Percentiles rank a stretch among this genome's conserved stretches.
Evolutionary conservation across 1,284 basidiomycete species (phyloP).

Genomic region (Boletellus dicymbophilus): DNA sequence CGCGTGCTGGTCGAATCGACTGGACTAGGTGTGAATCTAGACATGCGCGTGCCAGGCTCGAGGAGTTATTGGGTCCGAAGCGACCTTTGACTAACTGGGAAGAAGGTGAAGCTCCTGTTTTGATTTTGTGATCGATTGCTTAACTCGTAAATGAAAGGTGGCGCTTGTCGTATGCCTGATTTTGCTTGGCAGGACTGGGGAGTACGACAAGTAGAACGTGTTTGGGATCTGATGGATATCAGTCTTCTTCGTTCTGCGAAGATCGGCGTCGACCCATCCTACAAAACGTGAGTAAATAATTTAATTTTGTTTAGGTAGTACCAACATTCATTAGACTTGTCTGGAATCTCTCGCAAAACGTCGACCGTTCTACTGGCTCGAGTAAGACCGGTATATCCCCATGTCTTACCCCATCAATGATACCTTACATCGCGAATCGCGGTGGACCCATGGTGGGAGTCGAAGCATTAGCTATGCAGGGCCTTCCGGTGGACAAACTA

Average conservation of each 20-base stretch:
- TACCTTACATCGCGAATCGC: constrained; percentile 93
- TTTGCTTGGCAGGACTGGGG: constrained; percentile 97
- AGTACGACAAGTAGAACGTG: constrained; percentile 87
- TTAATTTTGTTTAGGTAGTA: constrained; percentile 3
- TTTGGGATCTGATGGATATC: constrained; percentile 95
- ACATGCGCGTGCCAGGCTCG: constrained; percentile 85
- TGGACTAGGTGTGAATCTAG: constrained; percentile 94
- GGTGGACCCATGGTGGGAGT: constrained; percentile 96
- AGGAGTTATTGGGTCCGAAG: constrained; percentile 82
- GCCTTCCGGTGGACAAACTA: constrained; percentile 89
- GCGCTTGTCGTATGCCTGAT: constrained; percentile 85
- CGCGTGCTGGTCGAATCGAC: constrained; percentile 75
- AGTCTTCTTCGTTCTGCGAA: constrained; percentile 81
- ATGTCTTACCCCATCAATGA: constrained; percentile 95
- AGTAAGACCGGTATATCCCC: constrained; percentile 84
- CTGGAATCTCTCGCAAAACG: constrained; percentile 98
- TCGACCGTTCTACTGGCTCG: constrained; percentile 86
- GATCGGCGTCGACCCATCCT: constrained; percentile 80
- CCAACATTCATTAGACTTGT: constrained; percentile 58
- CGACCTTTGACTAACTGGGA: constrained; percentile 93
- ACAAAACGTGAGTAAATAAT: constrained; percentile 70
- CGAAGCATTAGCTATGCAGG: constrained; percentile 92
- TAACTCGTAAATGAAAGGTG: constrained; percentile 47
- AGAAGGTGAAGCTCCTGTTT: constrained; percentile 57
- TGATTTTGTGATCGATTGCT: neutral